Base-by-base conservation (phyloP, 768 basidiomycete genomes). In the Nidularia pulvinata region DNA sequence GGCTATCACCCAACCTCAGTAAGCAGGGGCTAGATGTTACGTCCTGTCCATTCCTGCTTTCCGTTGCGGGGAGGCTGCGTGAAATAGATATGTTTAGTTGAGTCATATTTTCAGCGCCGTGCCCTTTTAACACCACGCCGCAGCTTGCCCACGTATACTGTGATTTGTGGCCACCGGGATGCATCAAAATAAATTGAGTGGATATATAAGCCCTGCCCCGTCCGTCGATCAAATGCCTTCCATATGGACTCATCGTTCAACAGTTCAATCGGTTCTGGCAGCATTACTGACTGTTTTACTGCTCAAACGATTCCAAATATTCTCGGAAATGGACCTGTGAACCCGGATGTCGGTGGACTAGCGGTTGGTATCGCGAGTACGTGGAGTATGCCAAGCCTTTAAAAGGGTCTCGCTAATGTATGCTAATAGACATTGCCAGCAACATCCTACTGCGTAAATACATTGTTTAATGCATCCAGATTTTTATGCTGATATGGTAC, bases 291-390 rank as follows among this genome's bases (percentile, higher is more conserved):
- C 43, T 60, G 59, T 42, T 56, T 60, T 16, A 49, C 54, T 32
- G 58, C 61, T 10, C 61, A 59, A 33, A 62, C 55, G 7, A 54
- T 54, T 10, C 54, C 57, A 22, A 37, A 49, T 37, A 35, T 51
- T 11, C 34, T 48, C 7, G 50, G 42, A 1, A 59, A 57, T 22
- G 33, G 45, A 14, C 33, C 45, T 13, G 53, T 61, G 33, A 59
- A 61, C 44, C 56, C 54, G 7, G 61, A 62, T 33, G 52, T 62
- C 33, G 61, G 59, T 7, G 61, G 61, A 1, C 22, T 58, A 5
- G 59, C 52, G 5, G 61, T 62, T 7, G 56, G 54, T 11, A 14
- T 58, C 4, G 46, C 57, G 10, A 57, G 59, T 60, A 44, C n/a
- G 57, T 55, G 37, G 14, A n/a, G 13, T 46, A 3, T 42, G 11